Evolutionary conservation across 148 eudicot species (phyloP).

Genomic region (Chenopodium quinoa): DNA sequence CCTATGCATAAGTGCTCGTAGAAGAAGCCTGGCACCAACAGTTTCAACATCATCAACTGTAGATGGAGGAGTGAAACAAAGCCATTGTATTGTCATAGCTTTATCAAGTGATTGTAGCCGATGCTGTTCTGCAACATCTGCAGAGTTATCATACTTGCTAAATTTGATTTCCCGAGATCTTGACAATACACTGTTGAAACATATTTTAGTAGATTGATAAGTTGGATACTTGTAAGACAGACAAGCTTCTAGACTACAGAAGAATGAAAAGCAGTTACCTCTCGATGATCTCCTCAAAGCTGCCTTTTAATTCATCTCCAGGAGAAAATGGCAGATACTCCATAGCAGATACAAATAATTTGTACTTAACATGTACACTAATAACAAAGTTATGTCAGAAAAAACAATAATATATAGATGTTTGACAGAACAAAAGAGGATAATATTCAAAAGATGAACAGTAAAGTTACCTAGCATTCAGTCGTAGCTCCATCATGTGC

Average conservation of each 20-base stretch:
- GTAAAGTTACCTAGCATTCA: slow-evolving; percentile 65
- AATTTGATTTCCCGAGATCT: slow-evolving; percentile 74
- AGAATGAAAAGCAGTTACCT: slow-evolving; percentile 51
- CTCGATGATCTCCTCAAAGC: slow-evolving; percentile 84
- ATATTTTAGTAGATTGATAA: background rate
- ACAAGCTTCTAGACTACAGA: background rate
- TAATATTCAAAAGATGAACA: slow-evolving; percentile 3
- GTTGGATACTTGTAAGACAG: background rate
- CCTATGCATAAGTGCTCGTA: slow-evolving; percentile 82
- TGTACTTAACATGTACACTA: slow-evolving; percentile 81
- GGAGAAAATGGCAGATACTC: slow-evolving; percentile 85
- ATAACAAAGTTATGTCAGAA: slow-evolving; percentile 4
- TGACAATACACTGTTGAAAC: slow-evolving; percentile 60
- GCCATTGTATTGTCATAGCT: slow-evolving; percentile 95
- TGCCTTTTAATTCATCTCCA: slow-evolving; percentile 71
- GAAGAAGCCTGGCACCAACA: slow-evolving; percentile 66
- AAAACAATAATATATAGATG: slow-evolving; percentile 6
- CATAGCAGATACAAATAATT: slow-evolving; percentile 83
- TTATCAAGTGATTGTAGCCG: slow-evolving; percentile 83
- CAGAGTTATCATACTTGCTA: slow-evolving; percentile 59
- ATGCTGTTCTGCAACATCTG: slow-evolving; percentile 82
- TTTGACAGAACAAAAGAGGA: background rate
- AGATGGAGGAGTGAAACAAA: slow-evolving; percentile 97
- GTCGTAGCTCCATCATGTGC: slow-evolving; percentile 96
- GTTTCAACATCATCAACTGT: slow-evolving; percentile 58